Base-by-base conservation (phyloP, 179 eudicot genomes). In the Carnegiea gigantea region DNA sequence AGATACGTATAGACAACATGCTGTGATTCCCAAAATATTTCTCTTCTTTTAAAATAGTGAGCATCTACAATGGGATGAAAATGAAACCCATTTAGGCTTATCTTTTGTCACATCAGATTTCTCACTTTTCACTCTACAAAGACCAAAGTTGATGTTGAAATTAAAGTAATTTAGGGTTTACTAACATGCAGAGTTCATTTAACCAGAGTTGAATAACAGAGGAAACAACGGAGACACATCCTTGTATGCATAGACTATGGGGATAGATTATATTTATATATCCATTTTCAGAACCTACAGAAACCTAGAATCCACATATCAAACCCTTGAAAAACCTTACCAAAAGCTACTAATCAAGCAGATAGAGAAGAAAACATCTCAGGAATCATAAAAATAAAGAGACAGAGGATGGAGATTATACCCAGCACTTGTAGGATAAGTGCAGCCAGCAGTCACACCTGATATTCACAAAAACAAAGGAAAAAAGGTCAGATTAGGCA, bases 381-480 rank as follows among this genome's bases (percentile, higher is more conserved):
- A 40, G 44, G 9, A 40, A 40, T 40, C 44, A 40, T 40, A 71
- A 33, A 17, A 70, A 13, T 51, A 68, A 70, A 23, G 8, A 36
- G 7, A 21, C 14, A 15, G 59, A 38, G 17, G 57, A 46, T 15
- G 77, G 76, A 38, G 57, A 82, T 64, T 83, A 70, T 62, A 92
- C 96, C 96, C 83, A 80, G 90, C 81, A 83, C 89, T 83, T 54
- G 94, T 81, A 30, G 90, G 93, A 72, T 74, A 92, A 26, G 88
- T 82, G 84, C 97, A 92, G 60, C 88, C 86, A 82, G 91, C 78
- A 86, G 79, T 74, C 71, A 81, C 85, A 83, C 77, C 93, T 90
- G 86, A 70, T 80, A 83, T 83, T 53, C 38, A 30, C 20, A 77
- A 73, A 79, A 14, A 14, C 57, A 51, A 51, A 51, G 18, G 26